Evolutionary conservation across 2,329 filamentous ascomycete species (phyloP).

Genomic region (Chlorencoelia australis): DNA sequence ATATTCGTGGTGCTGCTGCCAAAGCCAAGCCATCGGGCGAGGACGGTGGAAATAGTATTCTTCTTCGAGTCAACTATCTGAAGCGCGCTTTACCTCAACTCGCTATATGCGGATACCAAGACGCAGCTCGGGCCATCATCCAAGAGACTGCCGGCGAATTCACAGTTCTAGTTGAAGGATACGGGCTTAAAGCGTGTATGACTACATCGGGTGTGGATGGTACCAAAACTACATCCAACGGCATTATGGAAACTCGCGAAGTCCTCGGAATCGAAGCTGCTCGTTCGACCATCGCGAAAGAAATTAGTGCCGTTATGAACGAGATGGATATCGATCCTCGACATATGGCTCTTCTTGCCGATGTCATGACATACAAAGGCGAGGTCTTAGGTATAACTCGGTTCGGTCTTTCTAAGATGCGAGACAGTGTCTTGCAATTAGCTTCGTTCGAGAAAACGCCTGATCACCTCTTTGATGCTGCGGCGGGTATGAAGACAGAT

Average conservation of each 20-base stretch:
- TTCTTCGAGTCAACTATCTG: slow-evolving; percentile 73
- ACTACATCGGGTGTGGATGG: slow-evolving; percentile 86
- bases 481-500: slow-evolving; percentile 84
- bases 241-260: slow-evolving; percentile 77
- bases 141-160: slow-evolving; percentile 47
- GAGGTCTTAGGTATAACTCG: slow-evolving; percentile 94
- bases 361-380: slow-evolving; percentile 99
- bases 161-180: slow-evolving; percentile 70
- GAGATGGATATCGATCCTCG: slow-evolving; percentile 94
- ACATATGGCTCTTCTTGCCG: slow-evolving; percentile 93
- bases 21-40: slow-evolving; percentile 28
- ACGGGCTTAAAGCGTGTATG: slow-evolving; percentile 83
- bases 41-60: slow-evolving; percentile 51
- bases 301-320: slow-evolving; percentile 84
- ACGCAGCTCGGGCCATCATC: slow-evolving; percentile 79
- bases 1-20: slow-evolving; percentile 14
- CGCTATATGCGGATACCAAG: slow-evolving; percentile 82
- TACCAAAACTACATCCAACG: slow-evolving; percentile 65
- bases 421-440: slow-evolving; percentile 85
- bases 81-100: slow-evolving; percentile 73
- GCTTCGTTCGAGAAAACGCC: slow-evolving; percentile 98
- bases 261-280: slow-evolving; percentile 94
- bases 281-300: slow-evolving; percentile 74
- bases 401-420: slow-evolving; percentile 93
- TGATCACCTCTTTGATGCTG: slow-evolving; percentile 92